Percentiles rank a stretch among this genome's conserved stretches.
Conservation (phyloP, 306 rosid species). For the Quercus agrifolia region DNA sequence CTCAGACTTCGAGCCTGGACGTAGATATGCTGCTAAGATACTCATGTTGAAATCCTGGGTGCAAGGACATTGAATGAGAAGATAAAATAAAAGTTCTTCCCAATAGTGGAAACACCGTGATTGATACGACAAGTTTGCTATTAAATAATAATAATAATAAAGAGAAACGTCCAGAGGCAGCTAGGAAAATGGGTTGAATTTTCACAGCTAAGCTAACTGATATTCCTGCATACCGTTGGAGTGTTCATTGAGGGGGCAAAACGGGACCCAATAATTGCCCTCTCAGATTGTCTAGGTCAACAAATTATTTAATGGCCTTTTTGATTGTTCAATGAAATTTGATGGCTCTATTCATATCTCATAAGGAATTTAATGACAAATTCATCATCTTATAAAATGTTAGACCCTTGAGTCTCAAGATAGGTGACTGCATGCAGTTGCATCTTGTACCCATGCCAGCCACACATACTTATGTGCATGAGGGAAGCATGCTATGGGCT, state of each 20-base stretch:
- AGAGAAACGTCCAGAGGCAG: not conserved
- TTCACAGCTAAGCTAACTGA: not conserved
- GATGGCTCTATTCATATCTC: not conserved
- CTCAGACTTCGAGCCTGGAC: constrained; percentile 73
- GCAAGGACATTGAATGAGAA: constrained; percentile 17
- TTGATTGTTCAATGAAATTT: not conserved
- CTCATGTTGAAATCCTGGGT: constrained; percentile 82
- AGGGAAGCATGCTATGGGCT: no score
- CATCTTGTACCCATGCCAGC: no score
- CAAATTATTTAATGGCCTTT: not conserved
- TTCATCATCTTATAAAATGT: not conserved
- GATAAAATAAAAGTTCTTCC: not conserved
- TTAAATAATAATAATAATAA: not conserved
- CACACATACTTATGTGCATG: no score
- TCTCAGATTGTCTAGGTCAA: not conserved
- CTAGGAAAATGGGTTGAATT: not conserved
- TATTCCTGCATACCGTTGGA: not conserved
- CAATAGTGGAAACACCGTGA: constrained; percentile 10
- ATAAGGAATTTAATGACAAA: not conserved
- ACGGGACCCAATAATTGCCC: not conserved
- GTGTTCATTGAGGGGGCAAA: not conserved
- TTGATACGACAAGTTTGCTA: not conserved
- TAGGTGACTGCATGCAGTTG: no score
- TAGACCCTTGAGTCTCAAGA: no score
- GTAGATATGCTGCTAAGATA: constrained; percentile 72